A percentile compares a stretch with the other conserved stretches of the same genome.
Conservation (phyloP, 2,329 filamentous ascomycete species). For the Penicillium brevicompactum region DNA sequence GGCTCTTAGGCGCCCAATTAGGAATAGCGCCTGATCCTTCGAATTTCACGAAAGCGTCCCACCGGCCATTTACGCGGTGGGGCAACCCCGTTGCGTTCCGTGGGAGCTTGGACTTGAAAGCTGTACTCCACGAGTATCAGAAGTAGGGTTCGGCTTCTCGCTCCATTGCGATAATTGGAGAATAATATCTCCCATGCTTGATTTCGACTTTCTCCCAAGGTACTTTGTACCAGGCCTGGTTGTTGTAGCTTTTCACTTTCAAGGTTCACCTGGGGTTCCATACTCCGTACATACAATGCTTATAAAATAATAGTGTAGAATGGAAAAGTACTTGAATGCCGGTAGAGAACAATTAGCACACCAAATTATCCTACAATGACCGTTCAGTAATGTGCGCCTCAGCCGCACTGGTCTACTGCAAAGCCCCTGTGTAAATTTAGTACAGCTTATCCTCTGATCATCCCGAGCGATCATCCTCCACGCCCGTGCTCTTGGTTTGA, state of each 20-base stretch:
- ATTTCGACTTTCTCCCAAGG: background rate
- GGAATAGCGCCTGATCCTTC: constrained; percentile 16
- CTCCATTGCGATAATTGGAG: background rate
- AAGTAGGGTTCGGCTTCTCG: background rate
- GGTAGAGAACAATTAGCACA: background rate
- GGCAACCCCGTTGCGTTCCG: constrained; percentile 22
- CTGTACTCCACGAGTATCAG: constrained; percentile 11
- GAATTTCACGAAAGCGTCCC: constrained; percentile 13
- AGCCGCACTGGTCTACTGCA: constrained; percentile 14
- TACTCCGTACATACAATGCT: no score
- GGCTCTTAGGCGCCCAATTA: background rate
- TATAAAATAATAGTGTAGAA: background rate
- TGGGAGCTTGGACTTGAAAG: constrained; percentile 21
- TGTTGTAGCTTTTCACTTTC: no score
- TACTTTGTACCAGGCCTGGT: background rate
- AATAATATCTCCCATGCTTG: background rate
- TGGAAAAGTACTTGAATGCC: background rate
- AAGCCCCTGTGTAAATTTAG: constrained; percentile 22
- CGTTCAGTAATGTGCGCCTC: constrained; percentile 10
- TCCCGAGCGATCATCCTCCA: constrained; percentile 29
- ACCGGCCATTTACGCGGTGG: constrained; percentile 11
- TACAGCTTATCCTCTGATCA: constrained; percentile 25
- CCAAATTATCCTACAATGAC: no score
- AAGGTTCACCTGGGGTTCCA: no score
- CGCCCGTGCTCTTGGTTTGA: constrained; percentile 23